Conservation (phyloP, 164 flowering plant species). For the Stephania yunnanensis region DNA sequence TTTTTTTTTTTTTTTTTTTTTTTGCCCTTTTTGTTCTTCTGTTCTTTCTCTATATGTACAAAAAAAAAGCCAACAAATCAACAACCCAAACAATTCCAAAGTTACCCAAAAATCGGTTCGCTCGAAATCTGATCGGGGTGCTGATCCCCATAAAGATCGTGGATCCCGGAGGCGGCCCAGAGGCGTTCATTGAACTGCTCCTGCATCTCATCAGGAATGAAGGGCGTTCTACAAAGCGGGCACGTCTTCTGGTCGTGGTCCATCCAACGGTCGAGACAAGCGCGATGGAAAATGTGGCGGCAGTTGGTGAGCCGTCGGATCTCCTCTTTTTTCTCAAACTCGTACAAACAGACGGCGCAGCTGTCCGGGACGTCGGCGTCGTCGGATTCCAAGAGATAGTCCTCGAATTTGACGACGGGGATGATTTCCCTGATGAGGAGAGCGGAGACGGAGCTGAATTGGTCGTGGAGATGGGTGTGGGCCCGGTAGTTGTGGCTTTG, state of each 20-base stretch:
- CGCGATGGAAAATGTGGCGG: constrained; percentile 69
- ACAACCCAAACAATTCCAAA: neutral
- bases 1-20: neutral
- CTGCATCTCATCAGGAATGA: constrained; percentile 50
- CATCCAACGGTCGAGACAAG: constrained; percentile 88
- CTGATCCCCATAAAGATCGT: constrained; percentile 41
- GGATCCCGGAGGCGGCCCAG: constrained; percentile 63
- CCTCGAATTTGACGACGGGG: constrained; percentile 56
- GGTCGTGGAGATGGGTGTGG: constrained; percentile 19
- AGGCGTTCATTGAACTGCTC: constrained; percentile 61
- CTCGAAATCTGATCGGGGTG: constrained; percentile 20
- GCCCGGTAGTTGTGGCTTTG: too few relatives aligned
- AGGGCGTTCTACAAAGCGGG: constrained; percentile 72
- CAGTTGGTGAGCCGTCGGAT: constrained; percentile 71
- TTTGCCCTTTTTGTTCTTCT: neutral
- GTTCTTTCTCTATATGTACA: constrained; percentile 2
- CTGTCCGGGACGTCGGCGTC: constrained; percentile 37
- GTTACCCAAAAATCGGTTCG: neutral
- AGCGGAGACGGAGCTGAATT: constrained; percentile 51
- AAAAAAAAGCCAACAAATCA: neutral
- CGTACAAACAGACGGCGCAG: constrained; percentile 85
- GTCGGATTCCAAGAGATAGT: constrained; percentile 15
- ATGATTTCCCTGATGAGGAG: constrained; percentile 65
- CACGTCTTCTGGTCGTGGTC: constrained; percentile 85
- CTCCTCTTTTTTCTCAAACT: constrained; percentile 59